Evolutionary conservation across 2,329 filamentous ascomycete genomes (phyloP), one percentile per base, ranked within the genome.

Genomic region (Fusarium sp.): DNA sequence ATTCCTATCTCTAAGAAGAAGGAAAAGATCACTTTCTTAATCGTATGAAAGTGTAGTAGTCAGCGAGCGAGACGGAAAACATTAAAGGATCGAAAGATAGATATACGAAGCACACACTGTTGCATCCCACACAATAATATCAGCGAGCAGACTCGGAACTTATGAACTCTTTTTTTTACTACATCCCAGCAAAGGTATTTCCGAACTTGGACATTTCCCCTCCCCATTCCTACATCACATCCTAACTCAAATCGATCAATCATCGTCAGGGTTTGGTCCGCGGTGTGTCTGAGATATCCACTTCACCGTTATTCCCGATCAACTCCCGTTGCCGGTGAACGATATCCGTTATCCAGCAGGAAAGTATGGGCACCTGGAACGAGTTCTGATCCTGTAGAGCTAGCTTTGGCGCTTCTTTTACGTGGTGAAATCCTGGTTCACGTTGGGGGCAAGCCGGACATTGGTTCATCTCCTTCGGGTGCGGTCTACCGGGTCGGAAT

Each of bases 401-500:
- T 20, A 17, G 20, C 44, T 32, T 21, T 34, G 39, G 39, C 7
- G 4, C 32, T 20, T 43, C n/a, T 34, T 34, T 15, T n/a, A n/a
- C 23, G n/a, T 24, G 36, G 17, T 10, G 54, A 9, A 39, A 39
- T 20, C 9, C 15, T 62, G 26, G 8, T 23, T 24, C 15, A 7
- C 23, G 14, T n/a, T 36, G 21, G 32, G 48, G 60, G 44, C 26
- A 43, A 28, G 6, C 8, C 36, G 28, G 23, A 21, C 19, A 20
- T 39, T 47, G 38, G 46, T 19, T 9, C n/a, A 36, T 46, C 30
- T 49, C 46, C 26, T 9, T 48, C 30, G 46, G 53, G 34, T 48
- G 39, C 34, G 46, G 39, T 50, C 44, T 45, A 38, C 32, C 39
- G 24, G 24, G 28, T 55, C 64, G 69, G 67, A 68, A 65, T 42